phyloP scores from a whole-genome alignment of 2,329 filamentous ascomycete species.

The Magnaporthiopsis rhizophila region DNA sequence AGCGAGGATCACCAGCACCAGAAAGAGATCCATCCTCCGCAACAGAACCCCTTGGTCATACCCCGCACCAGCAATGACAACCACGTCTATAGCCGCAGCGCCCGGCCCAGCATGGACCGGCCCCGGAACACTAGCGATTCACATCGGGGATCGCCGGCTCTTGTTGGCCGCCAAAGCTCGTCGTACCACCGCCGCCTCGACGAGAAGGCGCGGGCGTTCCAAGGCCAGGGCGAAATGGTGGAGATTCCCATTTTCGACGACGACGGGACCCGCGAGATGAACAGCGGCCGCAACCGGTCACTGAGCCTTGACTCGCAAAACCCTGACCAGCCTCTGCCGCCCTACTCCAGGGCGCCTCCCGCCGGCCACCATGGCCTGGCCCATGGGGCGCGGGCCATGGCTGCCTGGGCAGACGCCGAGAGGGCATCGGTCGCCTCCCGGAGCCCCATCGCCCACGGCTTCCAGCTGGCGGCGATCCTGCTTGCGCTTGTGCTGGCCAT shows the following conservation, averaged over 20 bases:
- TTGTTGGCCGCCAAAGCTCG: conserved; percentile 3
- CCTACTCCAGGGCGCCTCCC: not conserved
- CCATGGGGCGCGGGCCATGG: not conserved
- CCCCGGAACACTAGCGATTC: not conserved
- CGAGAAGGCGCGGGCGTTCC: not conserved
- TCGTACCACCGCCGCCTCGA: conserved; percentile 2
- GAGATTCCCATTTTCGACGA: conserved; percentile 6
- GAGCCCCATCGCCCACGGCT: not conserved
- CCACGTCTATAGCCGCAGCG: not conserved
- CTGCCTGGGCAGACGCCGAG: not conserved
- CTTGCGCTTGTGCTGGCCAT: conserved; percentile 4
- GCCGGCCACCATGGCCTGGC: not conserved
- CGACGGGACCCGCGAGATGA: not conserved
- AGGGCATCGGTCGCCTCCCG: not conserved
- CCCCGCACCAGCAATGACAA: not conserved
- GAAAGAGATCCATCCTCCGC: not conserved
- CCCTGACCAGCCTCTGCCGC: not conserved
- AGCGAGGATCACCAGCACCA: not conserved
- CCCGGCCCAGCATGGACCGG: conserved; percentile 2
- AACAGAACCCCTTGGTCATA: not conserved
- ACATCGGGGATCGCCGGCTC: not conserved
- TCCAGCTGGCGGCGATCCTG: conserved; percentile 4
- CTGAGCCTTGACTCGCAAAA: not conserved
- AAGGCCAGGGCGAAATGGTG: conserved; percentile 1
- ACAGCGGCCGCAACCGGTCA: not conserved